Base-by-base conservation (phyloP, 192 early-diverging fungal species). In the Phycomyces nitens region DNA sequence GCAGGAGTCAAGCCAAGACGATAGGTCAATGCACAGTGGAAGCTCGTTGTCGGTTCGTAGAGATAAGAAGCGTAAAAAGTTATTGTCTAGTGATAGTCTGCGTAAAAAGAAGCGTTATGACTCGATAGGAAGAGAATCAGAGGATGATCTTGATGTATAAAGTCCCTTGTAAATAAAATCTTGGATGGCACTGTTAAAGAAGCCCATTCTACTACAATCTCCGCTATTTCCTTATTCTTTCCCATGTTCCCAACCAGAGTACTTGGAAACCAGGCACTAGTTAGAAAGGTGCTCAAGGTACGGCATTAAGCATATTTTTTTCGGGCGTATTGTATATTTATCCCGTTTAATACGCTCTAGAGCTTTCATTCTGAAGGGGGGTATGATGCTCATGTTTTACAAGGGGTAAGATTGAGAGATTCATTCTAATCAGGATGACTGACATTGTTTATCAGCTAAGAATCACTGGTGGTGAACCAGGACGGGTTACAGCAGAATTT, bases 401-500 rank as follows among this genome's bases (percentile, higher is more conserved):
- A 50, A 63, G 52, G 52, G 52, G 62, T 63, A 63, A 54, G 52
- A n/a, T 20, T 20, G 20, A 18, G 52, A 43, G 15, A 8, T 34
- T 11, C 5, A 20, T 15, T 34, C 29, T 5, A 34, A 38, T 18
- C n/a, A 26, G 8, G 43, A 16, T 39, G 26, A 16, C 18, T 27
- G 2, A 27, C 20, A 58, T 20, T 0, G n/a, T 42, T 27, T 21
- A 50, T 10, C 15, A 58, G 14, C 34, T 15, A 39, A 21, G 9
- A 9, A 0, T 23, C 49, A 21, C 59, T 76, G 80, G 62, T 24
- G 74, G 69, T 2, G 64, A 61, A 22, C 72, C 70, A 44, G 78
- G 78, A 21, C 65, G 40, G 18, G 70, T 82, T 29, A 40, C 49
- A 7, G 66, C 68, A 42, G 77, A 82, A 64, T 65, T 84, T 1